Evolutionary conservation across 2,329 filamentous ascomycete genomes (phyloP).

Genomic region (Penicillium sp.): DNA sequence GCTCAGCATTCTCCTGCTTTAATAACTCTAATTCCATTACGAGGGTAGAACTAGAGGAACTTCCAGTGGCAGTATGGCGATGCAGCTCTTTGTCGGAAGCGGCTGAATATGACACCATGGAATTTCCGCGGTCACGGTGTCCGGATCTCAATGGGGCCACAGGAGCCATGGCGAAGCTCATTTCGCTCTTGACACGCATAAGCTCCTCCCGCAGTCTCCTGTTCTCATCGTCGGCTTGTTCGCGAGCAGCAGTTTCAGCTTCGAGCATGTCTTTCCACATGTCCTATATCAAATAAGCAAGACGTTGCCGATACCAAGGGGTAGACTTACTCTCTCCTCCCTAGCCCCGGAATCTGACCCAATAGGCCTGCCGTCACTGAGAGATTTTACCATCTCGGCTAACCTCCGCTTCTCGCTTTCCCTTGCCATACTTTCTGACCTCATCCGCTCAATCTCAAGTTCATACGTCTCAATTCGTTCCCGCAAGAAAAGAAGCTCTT

Average conservation of each 20-base stretch:
- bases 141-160: constrained; percentile 36
- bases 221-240: constrained; percentile 90
- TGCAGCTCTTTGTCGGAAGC: constrained; percentile 41
- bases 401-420: constrained; percentile 87
- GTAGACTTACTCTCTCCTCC: constrained; percentile 50
- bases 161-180: constrained; percentile 33
- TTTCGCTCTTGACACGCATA: constrained; percentile 65
- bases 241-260: constrained; percentile 84
- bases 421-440: constrained; percentile 75
- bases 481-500: constrained; percentile 82
- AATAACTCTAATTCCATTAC: constrained; percentile 85
- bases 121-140: constrained; percentile 41
- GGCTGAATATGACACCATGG: constrained; percentile 45
- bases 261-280: constrained; percentile 96
- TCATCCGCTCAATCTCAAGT: constrained; percentile 79
- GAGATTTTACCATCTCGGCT: constrained; percentile 75
- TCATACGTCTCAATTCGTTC: constrained; percentile 86
- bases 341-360: constrained; percentile 55
- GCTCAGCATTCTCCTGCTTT: constrained; percentile 87
- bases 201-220: constrained; percentile 82
- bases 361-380: constrained; percentile 59
- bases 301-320: neutral
- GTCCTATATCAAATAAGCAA: constrained; percentile 54
- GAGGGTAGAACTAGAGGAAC: constrained; percentile 68
- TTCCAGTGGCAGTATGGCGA: constrained; percentile 55